These are phyloP conservation scores for Penicillium dipodomyicola DNA, from an alignment of 495 filamentous ascomycete genomes.

Conservation along the genomic window DNA sequence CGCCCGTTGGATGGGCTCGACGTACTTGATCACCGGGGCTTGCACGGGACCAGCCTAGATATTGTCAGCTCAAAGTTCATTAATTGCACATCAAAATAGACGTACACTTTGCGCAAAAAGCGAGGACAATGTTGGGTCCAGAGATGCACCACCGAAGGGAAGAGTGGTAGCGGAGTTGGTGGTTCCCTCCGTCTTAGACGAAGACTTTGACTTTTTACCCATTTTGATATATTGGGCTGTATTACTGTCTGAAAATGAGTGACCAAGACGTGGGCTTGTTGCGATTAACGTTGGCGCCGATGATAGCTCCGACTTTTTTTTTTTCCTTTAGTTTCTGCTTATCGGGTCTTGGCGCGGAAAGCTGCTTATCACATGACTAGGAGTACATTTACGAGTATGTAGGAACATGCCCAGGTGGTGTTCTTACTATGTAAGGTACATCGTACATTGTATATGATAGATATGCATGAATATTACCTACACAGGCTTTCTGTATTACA, in stretches of 20 bases:
- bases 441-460: not conserved
- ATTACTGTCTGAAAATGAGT: not conserved
- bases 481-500: not conserved
- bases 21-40: conserved; percentile 52
- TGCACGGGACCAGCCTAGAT: conserved; percentile 66
- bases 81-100: conserved; percentile 23
- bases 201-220: conserved; percentile 45
- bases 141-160: conserved; percentile 41
- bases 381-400: not conserved
- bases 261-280: conserved; percentile 5
- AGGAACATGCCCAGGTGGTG: not conserved
- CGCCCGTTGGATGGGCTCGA: conserved; percentile 22
- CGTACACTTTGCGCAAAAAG: conserved; percentile 81
- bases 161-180: conserved; percentile 19
- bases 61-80: conserved; percentile 14
- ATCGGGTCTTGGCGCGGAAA: conserved; percentile 32
- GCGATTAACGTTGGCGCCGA: conserved; percentile 11
- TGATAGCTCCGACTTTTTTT: conserved; percentile 33
- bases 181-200: conserved; percentile 26
- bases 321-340: conserved; percentile 25
- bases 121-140: conserved; percentile 74
- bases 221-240: conserved; percentile 23
- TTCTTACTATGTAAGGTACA: not conserved
- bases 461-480: conserved; percentile 1
- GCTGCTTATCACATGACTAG: conserved; percentile 26